A percentile compares a stretch with the other conserved stretches of the same genome.
Evolutionary conservation across 2,329 filamentous ascomycete genomes (phyloP).

Genomic region (Botryotinia convoluta): DNA sequence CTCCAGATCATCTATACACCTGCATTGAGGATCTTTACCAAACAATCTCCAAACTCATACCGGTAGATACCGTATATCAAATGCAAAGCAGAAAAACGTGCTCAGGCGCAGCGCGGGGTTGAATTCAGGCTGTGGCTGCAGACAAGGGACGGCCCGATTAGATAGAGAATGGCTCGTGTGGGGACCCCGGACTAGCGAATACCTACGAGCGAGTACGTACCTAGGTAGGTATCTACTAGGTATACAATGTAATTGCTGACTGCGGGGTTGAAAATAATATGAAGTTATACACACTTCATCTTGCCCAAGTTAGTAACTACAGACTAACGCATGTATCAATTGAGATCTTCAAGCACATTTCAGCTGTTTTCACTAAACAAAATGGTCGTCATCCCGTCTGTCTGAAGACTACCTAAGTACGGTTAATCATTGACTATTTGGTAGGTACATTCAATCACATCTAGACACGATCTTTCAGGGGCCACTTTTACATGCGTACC

Average conservation of each 20-base stretch:
- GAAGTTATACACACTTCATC: background rate
- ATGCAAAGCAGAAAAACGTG: background rate
- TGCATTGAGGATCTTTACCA: background rate
- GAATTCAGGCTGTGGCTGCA: background rate
- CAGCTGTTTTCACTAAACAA: background rate
- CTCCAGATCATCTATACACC: background rate
- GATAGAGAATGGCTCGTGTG: background rate
- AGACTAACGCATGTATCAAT: background rate
- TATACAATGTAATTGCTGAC: background rate
- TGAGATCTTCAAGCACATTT: background rate
- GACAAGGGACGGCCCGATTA: constrained; percentile 9
- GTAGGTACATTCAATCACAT: constrained; percentile 3
- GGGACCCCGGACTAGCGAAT: background rate
- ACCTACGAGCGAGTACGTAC: too few species aligned
- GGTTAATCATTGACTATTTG: background rate
- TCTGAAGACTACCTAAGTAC: background rate
- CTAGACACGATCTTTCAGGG: constrained; percentile 9
- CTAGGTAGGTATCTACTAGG: too few species aligned
- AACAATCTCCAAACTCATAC: background rate
- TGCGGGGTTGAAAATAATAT: background rate
- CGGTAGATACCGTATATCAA: background rate
- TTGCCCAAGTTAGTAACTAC: background rate
- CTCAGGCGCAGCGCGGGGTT: background rate
- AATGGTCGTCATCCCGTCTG: background rate
- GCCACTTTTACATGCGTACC: constrained; percentile 11